Evolutionary conservation across 345 rosid genomes (phyloP), one percentile per base, ranked within the genome.

Genomic region (Camelina hispida): DNA sequence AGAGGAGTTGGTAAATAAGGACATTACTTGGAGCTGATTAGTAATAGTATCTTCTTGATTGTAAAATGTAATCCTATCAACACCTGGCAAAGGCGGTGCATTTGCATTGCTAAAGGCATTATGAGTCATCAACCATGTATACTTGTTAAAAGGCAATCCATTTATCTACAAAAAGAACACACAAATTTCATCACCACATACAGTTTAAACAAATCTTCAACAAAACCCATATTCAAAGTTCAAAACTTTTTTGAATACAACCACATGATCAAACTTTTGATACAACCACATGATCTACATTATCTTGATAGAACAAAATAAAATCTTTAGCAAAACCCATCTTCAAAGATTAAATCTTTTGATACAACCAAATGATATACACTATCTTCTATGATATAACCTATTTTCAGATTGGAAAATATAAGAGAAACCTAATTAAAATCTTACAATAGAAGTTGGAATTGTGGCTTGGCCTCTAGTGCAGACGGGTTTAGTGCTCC

Each of bases 11-110:
- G 40, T 35, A 17, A 17, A n/a, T 51, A 18, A 66, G 62, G 63
- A 22, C 17, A 66, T 66, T 85, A 92, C 99, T 82, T 74, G 80
- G 42, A 95, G 83, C 76, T 95, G 97, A 80, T 95, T 95, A 50
- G 93, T 87, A 15, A 95, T 89, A 67, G 84, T 65, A 69, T 95
- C 99, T 81, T 95, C 99, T 83, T 95, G 99, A 83, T 95, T 92
- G 81, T 69, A 92, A 76, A 91, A 83, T 38, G 99, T 95, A 59
- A 95, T 68, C 78, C 99, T 90, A 71, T 95, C 93, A 76, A 85
- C 93, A 68, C 87, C 92, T 1, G 93, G 81, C 78, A 92, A 79
- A 72, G 93, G 72, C 3, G 97, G 97, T 53, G 91, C 83, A 84
- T 95, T 93, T 51, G 88, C 97, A 47, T 87, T 91, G 79, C 97